Evolutionary conservation across 2,329 filamentous ascomycete species (phyloP), one percentile per base, ranked within the genome.

Genomic region (Trichothecium roseum): DNA sequence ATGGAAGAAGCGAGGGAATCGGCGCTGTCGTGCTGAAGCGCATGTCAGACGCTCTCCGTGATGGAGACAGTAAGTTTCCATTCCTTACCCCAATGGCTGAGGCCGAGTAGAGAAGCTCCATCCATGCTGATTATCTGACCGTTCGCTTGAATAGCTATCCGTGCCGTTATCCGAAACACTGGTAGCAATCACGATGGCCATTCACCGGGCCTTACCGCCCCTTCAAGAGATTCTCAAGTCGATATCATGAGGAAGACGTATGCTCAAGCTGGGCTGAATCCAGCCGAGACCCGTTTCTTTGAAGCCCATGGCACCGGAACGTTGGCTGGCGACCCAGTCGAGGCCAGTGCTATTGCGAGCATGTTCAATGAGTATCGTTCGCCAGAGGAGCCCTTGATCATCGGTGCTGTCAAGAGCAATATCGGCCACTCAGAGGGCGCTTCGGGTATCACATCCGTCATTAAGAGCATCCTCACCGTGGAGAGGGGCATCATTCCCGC

Each of bases 1-100:
- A 81, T 45, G 74, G 69, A 0, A 63, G 77, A 22, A 77, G 75
- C n/a, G 47, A 49, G 22, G 47, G 47, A 3, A 35, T 35, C 15
- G 42, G 37, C 2, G 32, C 32, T 16, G 34, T 71, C 3, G 35
- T 68, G 3, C 39, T 72, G 2, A 69, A 69, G 48, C 54, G 49
- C 0, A 46, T 69, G 1, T 49, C 54, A 4, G 52, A 62, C 36
- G 67, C 67, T 3, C 35, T 66, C 5, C 44, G 43, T 5, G 64
- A 64, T 30, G 57, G 58, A 6, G 62, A 70, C 43, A 48, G 15
- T 6, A 24, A 24, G 20, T 24, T 10, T 10, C 20, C 20, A 24
- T 6, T 10, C 20, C 10, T 10, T 10, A 24, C 20, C 10, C 6
- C 20, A 24, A 24, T 22, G 20, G 6, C 10, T 24, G 6, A 24